Percentiles rank a stretch among this genome's conserved stretches.
These are phyloP conservation scores for Ricinus communis DNA, from an alignment of 345 rosid species.

Conservation along the genomic window DNA sequence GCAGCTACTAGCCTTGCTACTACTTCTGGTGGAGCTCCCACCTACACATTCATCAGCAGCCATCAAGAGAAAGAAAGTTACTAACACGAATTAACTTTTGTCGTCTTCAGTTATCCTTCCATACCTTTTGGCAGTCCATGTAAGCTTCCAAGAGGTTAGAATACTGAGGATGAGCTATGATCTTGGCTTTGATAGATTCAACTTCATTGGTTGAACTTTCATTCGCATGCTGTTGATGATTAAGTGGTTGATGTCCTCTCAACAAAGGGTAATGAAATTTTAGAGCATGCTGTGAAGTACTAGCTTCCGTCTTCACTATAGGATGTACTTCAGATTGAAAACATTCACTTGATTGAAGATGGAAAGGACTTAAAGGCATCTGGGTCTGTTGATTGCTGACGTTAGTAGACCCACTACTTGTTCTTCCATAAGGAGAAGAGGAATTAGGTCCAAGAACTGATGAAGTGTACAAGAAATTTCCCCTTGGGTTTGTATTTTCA, in stretches of 20 bases:
- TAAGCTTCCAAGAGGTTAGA: conserved; percentile 84
- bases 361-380: conserved; percentile 39
- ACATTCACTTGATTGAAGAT: conserved; percentile 52
- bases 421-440: conserved; percentile 45
- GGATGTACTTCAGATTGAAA: conserved; percentile 57
- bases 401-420: conserved; percentile 41
- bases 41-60: conserved; percentile 37
- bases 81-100: not conserved
- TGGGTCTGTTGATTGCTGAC: conserved; percentile 36
- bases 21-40: conserved; percentile 95
- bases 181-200: conserved; percentile 90
- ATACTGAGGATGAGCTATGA: conserved; percentile 89
- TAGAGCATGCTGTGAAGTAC: conserved; percentile 44
- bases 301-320: conserved; percentile 75
- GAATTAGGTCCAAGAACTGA: conserved; percentile 49
- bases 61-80: not conserved
- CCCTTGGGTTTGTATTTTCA: conserved; percentile 54
- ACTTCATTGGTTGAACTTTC: conserved; percentile 44
- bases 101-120: not conserved
- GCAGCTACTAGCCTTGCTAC: conserved; percentile 65
- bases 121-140: conserved; percentile 96
- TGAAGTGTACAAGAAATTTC: conserved; percentile 68
- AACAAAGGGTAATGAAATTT: conserved; percentile 61
- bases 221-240: conserved; percentile 35
- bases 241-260: conserved; percentile 43